Evolutionary conservation across 1,139 yeast species (phyloP).

Genomic region (Pichia inconspicua): DNA sequence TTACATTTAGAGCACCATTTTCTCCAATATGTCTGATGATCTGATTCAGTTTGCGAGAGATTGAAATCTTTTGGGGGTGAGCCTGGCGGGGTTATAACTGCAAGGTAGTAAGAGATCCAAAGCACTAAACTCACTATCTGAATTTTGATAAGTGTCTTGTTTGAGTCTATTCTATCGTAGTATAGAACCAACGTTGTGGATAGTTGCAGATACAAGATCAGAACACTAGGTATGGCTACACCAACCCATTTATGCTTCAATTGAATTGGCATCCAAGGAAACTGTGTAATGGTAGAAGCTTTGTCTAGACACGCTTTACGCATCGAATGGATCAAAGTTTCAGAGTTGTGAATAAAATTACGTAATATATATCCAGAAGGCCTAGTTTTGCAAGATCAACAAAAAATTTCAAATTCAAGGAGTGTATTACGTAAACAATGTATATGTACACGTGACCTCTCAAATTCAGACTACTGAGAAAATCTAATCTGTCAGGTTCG

Average conservation of each 20-base stretch:
- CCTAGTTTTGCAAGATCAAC: too few relatives aligned
- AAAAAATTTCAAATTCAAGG: too few relatives aligned
- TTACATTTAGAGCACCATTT: constrained; percentile 63
- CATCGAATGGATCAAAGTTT: too few relatives aligned
- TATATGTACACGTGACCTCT: too few relatives aligned
- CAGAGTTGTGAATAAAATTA: too few relatives aligned
- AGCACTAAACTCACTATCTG: constrained; percentile 46
- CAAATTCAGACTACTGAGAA: too few relatives aligned
- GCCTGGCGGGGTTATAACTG: constrained; percentile 55
- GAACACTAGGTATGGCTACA: constrained; percentile 51
- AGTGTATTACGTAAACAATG: too few relatives aligned
- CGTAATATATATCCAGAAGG: too few relatives aligned
- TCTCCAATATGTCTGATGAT: constrained; percentile 34
- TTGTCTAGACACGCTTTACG: too few relatives aligned
- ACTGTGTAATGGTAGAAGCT: too few relatives aligned
- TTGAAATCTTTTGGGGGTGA: constrained; percentile 39
- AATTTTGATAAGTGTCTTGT: constrained; percentile 38
- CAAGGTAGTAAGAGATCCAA: constrained; percentile 65
- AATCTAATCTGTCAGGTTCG: neutral
- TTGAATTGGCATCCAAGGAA: constrained; percentile 27
- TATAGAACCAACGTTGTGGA: constrained; percentile 57
- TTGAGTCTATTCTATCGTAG: constrained; percentile 29
- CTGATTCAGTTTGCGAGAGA: constrained; percentile 27
- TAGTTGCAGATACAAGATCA: constrained; percentile 58
- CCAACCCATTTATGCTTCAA: constrained; percentile 56